These are phyloP conservation scores for Verticillium zaregamsianum DNA, from an alignment of 2,329 filamentous ascomycete genomes.

Conservation along the genomic window DNA sequence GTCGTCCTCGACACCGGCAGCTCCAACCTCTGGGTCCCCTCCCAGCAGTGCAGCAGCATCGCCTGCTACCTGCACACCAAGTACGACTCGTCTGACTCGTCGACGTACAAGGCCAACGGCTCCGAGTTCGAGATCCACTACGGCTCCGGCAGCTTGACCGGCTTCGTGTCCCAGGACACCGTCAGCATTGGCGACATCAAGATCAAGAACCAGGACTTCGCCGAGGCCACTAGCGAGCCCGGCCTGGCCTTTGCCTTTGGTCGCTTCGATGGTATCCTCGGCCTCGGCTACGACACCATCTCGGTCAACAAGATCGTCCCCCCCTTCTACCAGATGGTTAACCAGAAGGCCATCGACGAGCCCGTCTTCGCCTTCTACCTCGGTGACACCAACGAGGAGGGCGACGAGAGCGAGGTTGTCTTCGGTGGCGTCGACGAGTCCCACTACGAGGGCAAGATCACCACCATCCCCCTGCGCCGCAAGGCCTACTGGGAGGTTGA, in stretches of 20 bases:
- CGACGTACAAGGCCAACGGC: slow-evolving; percentile 91
- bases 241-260: slow-evolving; percentile 97
- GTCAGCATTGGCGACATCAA: slow-evolving; percentile 84
- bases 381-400: slow-evolving; percentile 62
- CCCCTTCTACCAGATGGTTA: slow-evolving; percentile 93
- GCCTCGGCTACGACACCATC: slow-evolving; percentile 91
- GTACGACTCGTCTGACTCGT: slow-evolving; percentile 88
- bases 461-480: slow-evolving; percentile 89
- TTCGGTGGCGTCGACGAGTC: slow-evolving; percentile 85
- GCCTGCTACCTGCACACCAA: slow-evolving; percentile 97
- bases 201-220: slow-evolving; percentile 89
- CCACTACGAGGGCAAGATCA: slow-evolving; percentile 81
- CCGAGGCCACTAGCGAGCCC: slow-evolving; percentile 92
- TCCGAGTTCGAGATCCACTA: slow-evolving; percentile 90
- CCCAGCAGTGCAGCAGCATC: slow-evolving; percentile 84
- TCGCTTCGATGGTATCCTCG: slow-evolving; percentile 93
- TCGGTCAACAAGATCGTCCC: slow-evolving; percentile 95
- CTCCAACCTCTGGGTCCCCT: slow-evolving; percentile 99
- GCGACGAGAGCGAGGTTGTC: slow-evolving; percentile 75
- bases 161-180: slow-evolving; percentile 87
- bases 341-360: slow-evolving; percentile 86
- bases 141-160: slow-evolving; percentile 88
- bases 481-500: slow-evolving; percentile 99
- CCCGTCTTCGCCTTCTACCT: slow-evolving; percentile 97
- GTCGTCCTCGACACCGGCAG: slow-evolving; percentile 97